Percentiles rank a stretch among this genome's conserved stretches.
Conservation (phyloP, 1,284 basidiomycete genomes). For the Fomes fomentarius region DNA sequence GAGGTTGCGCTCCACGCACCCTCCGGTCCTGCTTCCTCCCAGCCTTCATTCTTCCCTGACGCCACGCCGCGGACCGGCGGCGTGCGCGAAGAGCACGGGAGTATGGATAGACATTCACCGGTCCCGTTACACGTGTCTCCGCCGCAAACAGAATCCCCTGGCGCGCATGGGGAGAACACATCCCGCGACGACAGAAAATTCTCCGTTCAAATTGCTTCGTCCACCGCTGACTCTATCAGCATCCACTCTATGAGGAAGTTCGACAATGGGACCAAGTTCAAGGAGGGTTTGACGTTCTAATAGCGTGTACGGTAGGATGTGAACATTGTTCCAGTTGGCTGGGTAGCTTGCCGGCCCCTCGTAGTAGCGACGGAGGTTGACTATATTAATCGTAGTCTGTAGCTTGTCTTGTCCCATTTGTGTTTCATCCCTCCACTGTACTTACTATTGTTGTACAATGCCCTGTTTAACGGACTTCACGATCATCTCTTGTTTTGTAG, state of each 20-base stretch:
- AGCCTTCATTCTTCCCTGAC: slow-evolving; percentile 3
- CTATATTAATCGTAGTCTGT: neutral
- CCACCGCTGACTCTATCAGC: slow-evolving; percentile 10
- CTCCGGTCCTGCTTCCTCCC: neutral
- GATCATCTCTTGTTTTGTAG: neutral
- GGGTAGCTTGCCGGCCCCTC: neutral
- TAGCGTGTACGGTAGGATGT: neutral
- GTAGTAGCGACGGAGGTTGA: neutral
- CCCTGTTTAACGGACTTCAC: neutral
- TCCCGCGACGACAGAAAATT: slow-evolving; percentile 24
- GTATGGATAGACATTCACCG: neutral
- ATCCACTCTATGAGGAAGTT: slow-evolving; percentile 33
- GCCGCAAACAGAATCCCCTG: neutral
- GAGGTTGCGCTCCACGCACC: slow-evolving; percentile 26
- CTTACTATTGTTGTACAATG: neutral
- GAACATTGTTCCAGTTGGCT: too few relatives aligned
- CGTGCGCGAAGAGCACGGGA: neutral
- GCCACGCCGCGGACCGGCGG: too few relatives aligned
- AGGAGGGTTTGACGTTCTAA: slow-evolving; percentile 22
- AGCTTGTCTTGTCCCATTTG: slow-evolving; percentile 3
- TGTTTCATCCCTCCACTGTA: neutral
- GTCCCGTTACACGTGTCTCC: neutral
- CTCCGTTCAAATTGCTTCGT: slow-evolving; percentile 23
- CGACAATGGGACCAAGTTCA: slow-evolving; percentile 36
- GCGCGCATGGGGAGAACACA: neutral